Base-by-base conservation (phyloP, 495 filamentous ascomycete species). In the Ramalina peruviana region DNA sequence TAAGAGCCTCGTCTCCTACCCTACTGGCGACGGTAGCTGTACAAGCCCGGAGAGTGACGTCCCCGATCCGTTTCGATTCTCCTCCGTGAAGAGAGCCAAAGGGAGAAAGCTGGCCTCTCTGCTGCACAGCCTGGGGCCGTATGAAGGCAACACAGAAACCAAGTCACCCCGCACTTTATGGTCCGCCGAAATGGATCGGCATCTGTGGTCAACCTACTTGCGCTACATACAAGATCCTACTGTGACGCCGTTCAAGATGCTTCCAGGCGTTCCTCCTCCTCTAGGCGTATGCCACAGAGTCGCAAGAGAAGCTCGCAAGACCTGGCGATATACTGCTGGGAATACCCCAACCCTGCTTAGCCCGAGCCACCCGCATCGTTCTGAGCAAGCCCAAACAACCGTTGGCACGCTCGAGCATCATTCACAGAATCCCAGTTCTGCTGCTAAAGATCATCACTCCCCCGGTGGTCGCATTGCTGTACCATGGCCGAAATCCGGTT, bases 131-230 rank as follows among this genome's bases (percentile, higher is more conserved):
- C 64, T 58, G 27, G 43, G 56, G 15, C 53, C 36, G 49, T n/a
- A 15, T 12, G 17, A 45, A 45, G 15, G 50, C n/a, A 42, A 45
- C 10, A 48, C 43, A 4, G 48, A 51, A 21, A 49, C 53, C 49
- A 38, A 49, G 12, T 15, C 40, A 23, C 40, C 47, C 16, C 39
- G 36, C 21, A 33, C 62, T 16, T 58, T 60, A 21, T 98, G 89
- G 88, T 93, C 85, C 2, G 75, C 81, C 41, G 83, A 87, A 17
- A 93, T 94, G 86, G 88, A 89, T 64, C 80, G 82, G 36, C 92
- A 98, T 60, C 65, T 98, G 26, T 97, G 93, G 93, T 80, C 84
- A 33, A 88, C 85, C 2, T 97, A 94, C 60, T 69, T 85, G 55
- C 62, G 84, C 10, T 98, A 95, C 60, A 69, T 96, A 11, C 83